Conservation (phyloP, 164 flowering plant species). For the Buxus sempervirens region DNA sequence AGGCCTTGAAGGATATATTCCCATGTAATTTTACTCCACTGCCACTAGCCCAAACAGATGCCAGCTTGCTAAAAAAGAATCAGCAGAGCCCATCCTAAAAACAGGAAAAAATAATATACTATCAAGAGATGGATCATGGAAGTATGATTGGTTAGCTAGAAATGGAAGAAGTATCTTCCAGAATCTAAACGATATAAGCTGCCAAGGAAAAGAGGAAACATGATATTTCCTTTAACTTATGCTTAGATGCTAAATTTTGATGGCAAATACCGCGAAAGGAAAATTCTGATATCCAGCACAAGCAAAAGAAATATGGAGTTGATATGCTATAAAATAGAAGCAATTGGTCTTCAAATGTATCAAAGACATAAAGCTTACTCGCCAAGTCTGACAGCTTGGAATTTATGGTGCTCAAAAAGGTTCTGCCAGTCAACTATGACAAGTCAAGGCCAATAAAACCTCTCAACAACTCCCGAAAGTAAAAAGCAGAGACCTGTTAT, state of each 20-base stretch:
- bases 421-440: conserved; percentile 73
- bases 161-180: background rate
- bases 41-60: conserved; percentile 79
- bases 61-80: conserved; percentile 64
- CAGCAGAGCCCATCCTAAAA: conserved; percentile 78
- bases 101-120: background rate
- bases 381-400: conserved; percentile 83
- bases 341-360: background rate
- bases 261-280: background rate
- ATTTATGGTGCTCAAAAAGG: conserved; percentile 76
- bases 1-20: conserved; percentile 69
- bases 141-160: background rate
- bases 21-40: conserved; percentile 77
- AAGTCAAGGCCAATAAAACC: conserved; percentile 67
- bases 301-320: background rate
- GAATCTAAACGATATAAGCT: background rate
- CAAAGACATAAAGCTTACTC: conserved; percentile 18
- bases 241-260: background rate
- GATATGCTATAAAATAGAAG: background rate
- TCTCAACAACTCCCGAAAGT: conserved; percentile 54
- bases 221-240: background rate
- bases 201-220: background rate
- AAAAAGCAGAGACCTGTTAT: background rate
- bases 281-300: background rate
- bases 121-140: background rate